Conservation (phyloP, 768 basidiomycete species). For the Clathrus columnatus region DNA sequence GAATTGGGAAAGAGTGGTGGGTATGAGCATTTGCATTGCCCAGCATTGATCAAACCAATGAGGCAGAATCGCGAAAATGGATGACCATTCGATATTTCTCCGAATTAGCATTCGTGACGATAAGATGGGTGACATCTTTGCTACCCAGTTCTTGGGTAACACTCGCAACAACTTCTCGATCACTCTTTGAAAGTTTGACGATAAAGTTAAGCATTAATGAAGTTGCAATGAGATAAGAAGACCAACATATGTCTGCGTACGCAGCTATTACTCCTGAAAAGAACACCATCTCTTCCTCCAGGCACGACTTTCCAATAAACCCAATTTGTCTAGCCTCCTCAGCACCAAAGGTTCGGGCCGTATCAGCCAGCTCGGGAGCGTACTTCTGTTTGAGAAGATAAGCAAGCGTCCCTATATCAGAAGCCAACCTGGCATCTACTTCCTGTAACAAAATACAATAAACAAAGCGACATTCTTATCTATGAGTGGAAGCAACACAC, state of each 20-base stretch:
- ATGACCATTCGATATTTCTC: constrained; percentile 46
- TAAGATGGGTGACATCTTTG: constrained; percentile 82
- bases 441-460: constrained; percentile 39
- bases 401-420: constrained; percentile 82
- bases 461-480: neutral
- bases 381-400: constrained; percentile 66
- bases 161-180: constrained; percentile 64
- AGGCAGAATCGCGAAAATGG: constrained; percentile 52
- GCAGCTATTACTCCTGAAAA: constrained; percentile 80
- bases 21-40: constrained; percentile 37
- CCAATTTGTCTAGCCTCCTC: constrained; percentile 61
- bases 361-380: constrained; percentile 66
- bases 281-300: constrained; percentile 57
- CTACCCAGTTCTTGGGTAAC: constrained; percentile 74
- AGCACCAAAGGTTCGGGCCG: constrained; percentile 61
- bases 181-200: constrained; percentile 46
- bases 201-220: neutral
- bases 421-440: constrained; percentile 78
- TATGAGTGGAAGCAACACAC: constrained; percentile 19
- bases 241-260: constrained; percentile 48
- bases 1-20: constrained; percentile 56
- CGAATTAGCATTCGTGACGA: constrained; percentile 45
- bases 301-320: constrained; percentile 58
- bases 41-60: constrained; percentile 82
- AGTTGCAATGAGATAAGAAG: too few relatives aligned